Base-by-base conservation (phyloP, 495 filamentous ascomycete genomes). In the Penicillium fimorum region DNA sequence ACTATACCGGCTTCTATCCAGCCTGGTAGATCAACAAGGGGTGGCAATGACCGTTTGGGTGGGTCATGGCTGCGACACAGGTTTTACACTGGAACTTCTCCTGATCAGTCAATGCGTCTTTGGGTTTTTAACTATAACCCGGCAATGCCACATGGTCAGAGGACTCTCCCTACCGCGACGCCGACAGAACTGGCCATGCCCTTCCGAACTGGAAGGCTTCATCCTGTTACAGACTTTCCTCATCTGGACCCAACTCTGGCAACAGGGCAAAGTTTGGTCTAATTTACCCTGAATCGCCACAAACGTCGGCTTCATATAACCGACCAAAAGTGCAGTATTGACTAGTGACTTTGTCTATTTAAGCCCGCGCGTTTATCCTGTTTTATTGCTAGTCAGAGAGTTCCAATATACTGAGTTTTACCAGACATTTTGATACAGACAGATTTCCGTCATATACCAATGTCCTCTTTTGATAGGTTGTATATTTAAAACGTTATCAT, bases 111-210 rank as follows among this genome's bases (percentile, higher is more conserved):
- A 1, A 17, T 32, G 17, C 27, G n/a, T 18, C 25, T 47, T 29
- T 47, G n/a, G n/a, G 10, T 47, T 11, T 47, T 29, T 20, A 10
- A 47, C 17, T 47, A 47, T 15, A 47, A 47, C 27, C 44, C 44
- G 1, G 13, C 5, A 25, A 17, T 18, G 2, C 45, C 45, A 5
- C 13, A n/a, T 15, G 35, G 35, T 9, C 24, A 27, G n/a, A 17
- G 10, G 27, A 13, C 24, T 11, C 24, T 47, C 18, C 27, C 45
- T 32, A 47, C 27, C 4, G 45, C 45, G 2, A 38, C 35, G 5
- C 5, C 35, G 35, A 13, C 35, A 38, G 15, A 38, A n/a, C n/a
- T 38, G 15, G 7, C 15, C 2, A 13, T 15, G 6, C 15, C 35
- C 35, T 38, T n/a, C 35, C 15, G 6, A 38, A n/a, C 3, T 38